These are phyloP conservation scores for Ricinus communis DNA, from an alignment of 345 rosid species.

Conservation along the genomic window DNA sequence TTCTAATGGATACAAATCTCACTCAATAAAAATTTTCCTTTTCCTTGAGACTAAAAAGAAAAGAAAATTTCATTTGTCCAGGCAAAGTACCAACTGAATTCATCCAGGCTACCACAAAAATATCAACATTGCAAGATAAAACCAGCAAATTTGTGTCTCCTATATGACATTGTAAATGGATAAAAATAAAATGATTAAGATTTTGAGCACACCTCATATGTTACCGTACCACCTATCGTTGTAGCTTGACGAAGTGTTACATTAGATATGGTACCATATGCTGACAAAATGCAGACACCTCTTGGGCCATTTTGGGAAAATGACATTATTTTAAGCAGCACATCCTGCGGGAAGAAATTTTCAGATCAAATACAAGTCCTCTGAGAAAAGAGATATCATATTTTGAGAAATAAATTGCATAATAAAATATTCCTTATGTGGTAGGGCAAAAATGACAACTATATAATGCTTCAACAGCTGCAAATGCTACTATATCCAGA, in stretches of 20 bases:
- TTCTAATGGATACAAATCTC: too few species aligned
- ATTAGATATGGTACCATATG: slow-evolving; percentile 70
- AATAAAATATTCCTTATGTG: background rate
- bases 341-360: slow-evolving; percentile 45
- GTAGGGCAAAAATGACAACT: background rate
- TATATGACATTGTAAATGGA: background rate
- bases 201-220: slow-evolving; percentile 57
- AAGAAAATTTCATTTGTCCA: background rate
- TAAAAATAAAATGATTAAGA: background rate
- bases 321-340: slow-evolving; percentile 61
- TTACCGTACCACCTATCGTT: slow-evolving; percentile 69
- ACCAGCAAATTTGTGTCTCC: background rate
- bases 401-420: background rate
- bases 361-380: background rate
- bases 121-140: background rate
- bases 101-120: background rate
- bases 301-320: slow-evolving; percentile 63
- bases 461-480: background rate
- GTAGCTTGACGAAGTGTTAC: slow-evolving; percentile 70
- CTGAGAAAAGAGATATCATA: background rate
- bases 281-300: slow-evolving; percentile 63
- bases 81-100: background rate
- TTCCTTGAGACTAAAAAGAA: background rate
- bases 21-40: background rate
- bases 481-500: background rate